A percentile compares a stretch with the other conserved stretches of the same genome.
Evolutionary conservation across 139 green algal species (phyloP).

Genomic region (Picochlorum sp.): DNA sequence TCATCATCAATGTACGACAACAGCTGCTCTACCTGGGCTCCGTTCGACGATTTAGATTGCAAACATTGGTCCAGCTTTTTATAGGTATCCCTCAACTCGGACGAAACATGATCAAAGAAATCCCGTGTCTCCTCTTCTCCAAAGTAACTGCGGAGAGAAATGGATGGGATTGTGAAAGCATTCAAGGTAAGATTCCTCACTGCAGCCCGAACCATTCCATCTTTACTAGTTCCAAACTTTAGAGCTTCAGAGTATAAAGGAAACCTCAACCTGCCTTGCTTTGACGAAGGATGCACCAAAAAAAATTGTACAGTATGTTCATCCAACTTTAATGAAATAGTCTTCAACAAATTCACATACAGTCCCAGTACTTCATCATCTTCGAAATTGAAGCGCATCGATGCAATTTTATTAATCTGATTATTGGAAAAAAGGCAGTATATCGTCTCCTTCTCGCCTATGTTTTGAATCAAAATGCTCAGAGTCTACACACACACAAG

Average conservation of each 20-base stretch:
- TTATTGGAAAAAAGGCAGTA: slow-evolving; percentile 97
- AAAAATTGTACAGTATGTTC: slow-evolving; percentile 87
- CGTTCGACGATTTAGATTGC: slow-evolving; percentile 16
- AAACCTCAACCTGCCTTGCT: slow-evolving; percentile 36
- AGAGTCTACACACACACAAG: slow-evolving; percentile 69
- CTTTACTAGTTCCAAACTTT: slow-evolving; percentile 85
- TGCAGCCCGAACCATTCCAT: slow-evolving; percentile 91
- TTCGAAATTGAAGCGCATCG: slow-evolving; percentile 84
- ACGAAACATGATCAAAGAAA: slow-evolving; percentile 30
- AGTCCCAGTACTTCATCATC: slow-evolving; percentile 93
- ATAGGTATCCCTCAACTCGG: slow-evolving; percentile 60
- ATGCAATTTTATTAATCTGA: slow-evolving; percentile 92
- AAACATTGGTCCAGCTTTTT: slow-evolving; percentile 27
- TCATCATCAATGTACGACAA: slow-evolving; percentile 89
- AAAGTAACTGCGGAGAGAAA: slow-evolving; percentile 61
- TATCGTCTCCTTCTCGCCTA: slow-evolving; percentile 74
- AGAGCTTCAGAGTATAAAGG: slow-evolving; percentile 88
- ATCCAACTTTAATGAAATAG: slow-evolving; percentile 89
- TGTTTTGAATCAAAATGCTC: slow-evolving; percentile 94
- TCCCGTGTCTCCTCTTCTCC: not conserved
- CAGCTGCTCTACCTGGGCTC: slow-evolving; percentile 58
- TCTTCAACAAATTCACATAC: slow-evolving; percentile 97
- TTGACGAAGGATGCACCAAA: slow-evolving; percentile 33
- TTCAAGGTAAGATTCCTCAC: slow-evolving; percentile 93
- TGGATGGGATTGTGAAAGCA: slow-evolving; percentile 76